Evolutionary conservation across 352 stramenopile species (phyloP).

Genomic region (Phytophthora boehmeriae): DNA sequence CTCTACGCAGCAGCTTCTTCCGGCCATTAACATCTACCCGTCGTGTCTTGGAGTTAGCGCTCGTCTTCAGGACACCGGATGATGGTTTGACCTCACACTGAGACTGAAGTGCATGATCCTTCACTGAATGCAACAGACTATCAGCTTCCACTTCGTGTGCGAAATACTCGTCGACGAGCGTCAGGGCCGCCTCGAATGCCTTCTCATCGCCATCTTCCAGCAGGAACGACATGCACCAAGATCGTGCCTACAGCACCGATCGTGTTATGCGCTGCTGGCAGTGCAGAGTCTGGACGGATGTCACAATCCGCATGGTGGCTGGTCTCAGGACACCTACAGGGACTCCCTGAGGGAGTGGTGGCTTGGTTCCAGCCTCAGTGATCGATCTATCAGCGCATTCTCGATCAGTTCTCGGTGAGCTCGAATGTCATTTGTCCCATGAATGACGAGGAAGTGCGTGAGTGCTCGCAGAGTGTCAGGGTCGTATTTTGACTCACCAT

Average conservation of each 20-base stretch:
- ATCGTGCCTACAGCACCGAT: no score
- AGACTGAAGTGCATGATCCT: neutral
- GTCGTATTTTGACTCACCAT: constrained; percentile 20
- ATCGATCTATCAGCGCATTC: constrained; percentile 35
- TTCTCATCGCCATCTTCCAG: constrained; percentile 23
- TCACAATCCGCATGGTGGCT: no score
- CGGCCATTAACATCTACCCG: constrained; percentile 27
- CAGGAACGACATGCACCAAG: constrained; percentile 31
- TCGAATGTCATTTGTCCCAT: constrained; percentile 36
- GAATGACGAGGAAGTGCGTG: constrained; percentile 49
- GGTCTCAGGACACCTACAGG: no score
- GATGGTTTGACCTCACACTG: neutral
- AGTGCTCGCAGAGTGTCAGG: constrained; percentile 38
- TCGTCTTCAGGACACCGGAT: no score
- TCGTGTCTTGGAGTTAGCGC: constrained; percentile 5
- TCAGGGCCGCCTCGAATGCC: constrained; percentile 29
- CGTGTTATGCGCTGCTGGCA: no score
- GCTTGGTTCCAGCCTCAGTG: constrained; percentile 5
- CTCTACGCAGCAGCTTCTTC: constrained; percentile 46
- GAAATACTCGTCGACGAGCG: constrained; percentile 34
- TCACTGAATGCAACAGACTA: neutral
- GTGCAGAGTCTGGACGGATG: no score
- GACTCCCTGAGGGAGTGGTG: no score
- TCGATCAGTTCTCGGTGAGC: constrained; percentile 47
- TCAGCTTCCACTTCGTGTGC: neutral